A percentile compares a stretch with the other conserved stretches of the same genome.
phyloP scores from a whole-genome alignment of 2,329 filamentous ascomycete genomes.

The Samsoniella hepiali region DNA sequence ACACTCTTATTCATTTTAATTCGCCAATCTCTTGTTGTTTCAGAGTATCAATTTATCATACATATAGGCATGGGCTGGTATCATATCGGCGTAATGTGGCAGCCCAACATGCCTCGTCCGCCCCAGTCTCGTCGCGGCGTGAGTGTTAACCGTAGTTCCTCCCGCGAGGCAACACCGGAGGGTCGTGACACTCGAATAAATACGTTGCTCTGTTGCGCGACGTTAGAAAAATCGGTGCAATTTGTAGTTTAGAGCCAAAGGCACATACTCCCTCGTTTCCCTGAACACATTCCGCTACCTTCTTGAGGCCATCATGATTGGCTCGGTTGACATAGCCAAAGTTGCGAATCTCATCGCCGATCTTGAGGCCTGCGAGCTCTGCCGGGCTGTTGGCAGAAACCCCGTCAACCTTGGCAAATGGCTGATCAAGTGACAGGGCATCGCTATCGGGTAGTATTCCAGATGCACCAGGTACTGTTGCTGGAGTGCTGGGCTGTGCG shows the following conservation, averaged over 20 bases:
- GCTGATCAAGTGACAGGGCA: slow-evolving; percentile 27
- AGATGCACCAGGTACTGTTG: slow-evolving; percentile 24
- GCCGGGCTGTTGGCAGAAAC: slow-evolving; percentile 78
- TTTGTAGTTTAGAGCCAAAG: not conserved
- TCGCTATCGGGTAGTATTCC: slow-evolving; percentile 31
- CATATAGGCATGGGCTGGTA: not conserved
- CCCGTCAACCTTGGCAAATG: slow-evolving; percentile 85
- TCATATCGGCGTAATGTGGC: slow-evolving; percentile 80
- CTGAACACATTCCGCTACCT: slow-evolving; percentile 85
- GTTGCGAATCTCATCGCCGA: slow-evolving; percentile 75
- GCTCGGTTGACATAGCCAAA: slow-evolving; percentile 81
- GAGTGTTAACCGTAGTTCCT: slow-evolving; percentile 67
- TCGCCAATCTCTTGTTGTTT: not conserved
- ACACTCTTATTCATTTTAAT: not conserved
- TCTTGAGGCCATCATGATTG: slow-evolving; percentile 83
- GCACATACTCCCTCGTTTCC: slow-evolving; percentile 80
- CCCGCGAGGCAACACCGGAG: slow-evolving; percentile 38
- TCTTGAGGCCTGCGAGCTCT: slow-evolving; percentile 72
- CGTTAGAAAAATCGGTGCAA: not conserved
- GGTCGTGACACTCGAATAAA: slow-evolving; percentile 63
- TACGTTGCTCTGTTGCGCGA: slow-evolving; percentile 57
- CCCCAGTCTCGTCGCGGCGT: slow-evolving; percentile 82
- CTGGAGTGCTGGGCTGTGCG: slow-evolving; percentile 33
- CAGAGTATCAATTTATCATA: not conserved
- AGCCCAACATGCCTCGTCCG: slow-evolving; percentile 83